A percentile compares a stretch with the other conserved stretches of the same genome.
Conservation (phyloP, 495 filamentous ascomycete genomes). For the Penicillium verhagenii region DNA sequence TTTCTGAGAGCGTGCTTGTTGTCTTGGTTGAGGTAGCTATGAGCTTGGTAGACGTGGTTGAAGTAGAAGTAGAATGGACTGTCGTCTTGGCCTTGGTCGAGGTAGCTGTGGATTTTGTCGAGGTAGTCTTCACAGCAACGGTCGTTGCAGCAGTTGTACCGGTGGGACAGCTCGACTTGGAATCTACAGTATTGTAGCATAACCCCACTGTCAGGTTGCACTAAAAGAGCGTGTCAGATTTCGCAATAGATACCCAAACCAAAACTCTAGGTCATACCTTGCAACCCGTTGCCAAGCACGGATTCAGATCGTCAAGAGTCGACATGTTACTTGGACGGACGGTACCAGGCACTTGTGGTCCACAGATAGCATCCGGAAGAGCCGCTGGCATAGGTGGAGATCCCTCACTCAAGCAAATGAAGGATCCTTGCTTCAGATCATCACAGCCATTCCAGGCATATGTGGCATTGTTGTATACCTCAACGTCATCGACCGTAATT, state of each 20-base stretch:
- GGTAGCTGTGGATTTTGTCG: neutral
- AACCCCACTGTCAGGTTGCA: neutral
- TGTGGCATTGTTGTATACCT: neutral
- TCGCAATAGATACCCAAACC: too few species aligned
- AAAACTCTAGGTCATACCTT: neutral
- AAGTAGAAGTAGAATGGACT: too few species aligned
- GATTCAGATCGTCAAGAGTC: neutral
- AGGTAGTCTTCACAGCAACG: neutral
- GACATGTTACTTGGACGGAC: neutral
- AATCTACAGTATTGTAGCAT: neutral
- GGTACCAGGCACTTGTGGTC: slow-evolving; percentile 2
- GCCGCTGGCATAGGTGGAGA: neutral
- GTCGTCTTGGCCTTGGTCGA: neutral
- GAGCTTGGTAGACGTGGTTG: neutral
- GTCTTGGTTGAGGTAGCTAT: neutral
- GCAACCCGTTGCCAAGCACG: neutral
- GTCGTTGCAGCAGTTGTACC: neutral
- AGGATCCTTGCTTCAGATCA: neutral
- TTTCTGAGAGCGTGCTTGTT: neutral
- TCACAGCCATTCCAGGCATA: neutral
- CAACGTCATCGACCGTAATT: neutral
- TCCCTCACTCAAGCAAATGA: slow-evolving; percentile 9
- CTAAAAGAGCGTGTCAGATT: neutral
- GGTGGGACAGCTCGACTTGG: neutral
- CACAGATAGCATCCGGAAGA: neutral